Base-by-base conservation (phyloP, 495 filamentous ascomycete species). In the Xylaria bambusicola region DNA sequence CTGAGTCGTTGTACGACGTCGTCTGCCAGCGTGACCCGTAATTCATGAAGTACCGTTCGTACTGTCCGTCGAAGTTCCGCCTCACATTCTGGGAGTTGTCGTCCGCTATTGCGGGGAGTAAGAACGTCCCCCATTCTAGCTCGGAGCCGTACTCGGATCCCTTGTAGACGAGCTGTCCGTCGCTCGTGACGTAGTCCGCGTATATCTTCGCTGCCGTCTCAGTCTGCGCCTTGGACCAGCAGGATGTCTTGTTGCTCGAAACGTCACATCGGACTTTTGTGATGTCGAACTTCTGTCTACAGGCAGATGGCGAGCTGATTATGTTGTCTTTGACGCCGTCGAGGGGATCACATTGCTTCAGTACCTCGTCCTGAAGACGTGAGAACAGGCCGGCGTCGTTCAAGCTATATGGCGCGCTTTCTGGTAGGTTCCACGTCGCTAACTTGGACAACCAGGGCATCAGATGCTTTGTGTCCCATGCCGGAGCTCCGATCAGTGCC, bases 301-400 rank as follows among this genome's bases (percentile, higher is more conserved):
- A 89, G 8, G 80, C 71, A 47, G 71, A 67, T 0, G 81, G 81
- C 56, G 85, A 80, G 46, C 81, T 82, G 49, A 89, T 83, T 59
- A 88, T 82, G 7, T 78, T 80, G 55, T 88, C 86, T 15, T 72
- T 72, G 0, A 84, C 76, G 2, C 85, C 86, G 63, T 88, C 86
- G 27, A 85, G 73, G 0, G 62, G 54, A 65, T 89, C 85, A 51
- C 86, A 89, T 64, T 88, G 85, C 5, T 74, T 75, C 21, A 88
- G 10, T 18, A 87, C 80, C 65, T 86, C 84, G 0, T 72, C 65
- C n/a, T 80, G 78, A 9, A 85, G 77, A 10, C 75, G 67, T 1
- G 67, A 68, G 75, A 83, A 86, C 6, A 81, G 63, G 4, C 68
- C 64, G 7, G 74, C 35, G 2, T 82, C 69, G 21, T 33, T 60